A percentile compares a stretch with the other conserved stretches of the same genome.
Evolutionary conservation across 2,329 filamentous ascomycete species (phyloP).

Genomic region (Aspergillus fumigatiaffinis): DNA sequence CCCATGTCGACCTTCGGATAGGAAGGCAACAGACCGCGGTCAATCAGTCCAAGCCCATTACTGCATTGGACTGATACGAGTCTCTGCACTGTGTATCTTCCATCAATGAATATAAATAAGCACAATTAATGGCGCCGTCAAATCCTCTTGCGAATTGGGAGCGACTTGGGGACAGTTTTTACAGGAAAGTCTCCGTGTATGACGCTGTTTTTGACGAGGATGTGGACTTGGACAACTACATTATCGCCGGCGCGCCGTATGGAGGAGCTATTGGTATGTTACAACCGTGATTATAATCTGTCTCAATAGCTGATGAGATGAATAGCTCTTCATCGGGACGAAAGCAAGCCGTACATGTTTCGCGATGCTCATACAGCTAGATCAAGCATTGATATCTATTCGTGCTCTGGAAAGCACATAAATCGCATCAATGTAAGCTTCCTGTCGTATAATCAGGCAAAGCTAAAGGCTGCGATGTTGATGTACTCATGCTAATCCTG

Average conservation of each 20-base stretch:
- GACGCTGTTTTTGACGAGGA: slow-evolving; percentile 89
- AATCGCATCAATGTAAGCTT: slow-evolving; percentile 63
- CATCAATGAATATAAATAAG: background rate
- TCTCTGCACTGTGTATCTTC: background rate
- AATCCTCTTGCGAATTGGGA: slow-evolving; percentile 89
- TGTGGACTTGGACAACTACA: slow-evolving; percentile 90
- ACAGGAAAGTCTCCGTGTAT: slow-evolving; percentile 91
- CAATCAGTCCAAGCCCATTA: background rate
- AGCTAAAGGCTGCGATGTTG: background rate
- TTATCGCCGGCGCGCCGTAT: slow-evolving; percentile 86
- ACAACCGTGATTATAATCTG: background rate
- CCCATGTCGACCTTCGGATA: background rate
- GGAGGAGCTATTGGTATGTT: slow-evolving; percentile 82
- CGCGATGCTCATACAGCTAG: slow-evolving; percentile 68
- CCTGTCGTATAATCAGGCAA: background rate
- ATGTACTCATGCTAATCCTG: background rate
- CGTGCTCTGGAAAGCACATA: slow-evolving; percentile 83
- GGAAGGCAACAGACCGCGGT: background rate
- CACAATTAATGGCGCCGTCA: slow-evolving; percentile 41
- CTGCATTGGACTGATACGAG: background rate
- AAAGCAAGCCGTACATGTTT: slow-evolving; percentile 76
- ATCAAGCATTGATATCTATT: slow-evolving; percentile 90
- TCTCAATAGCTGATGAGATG: slow-evolving; percentile 1
- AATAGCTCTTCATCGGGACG: slow-evolving; percentile 81
- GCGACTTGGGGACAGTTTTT: slow-evolving; percentile 87